Evolutionary conservation across 768 basidiomycete species (phyloP).

Genomic region (Lactarius trivialis): DNA sequence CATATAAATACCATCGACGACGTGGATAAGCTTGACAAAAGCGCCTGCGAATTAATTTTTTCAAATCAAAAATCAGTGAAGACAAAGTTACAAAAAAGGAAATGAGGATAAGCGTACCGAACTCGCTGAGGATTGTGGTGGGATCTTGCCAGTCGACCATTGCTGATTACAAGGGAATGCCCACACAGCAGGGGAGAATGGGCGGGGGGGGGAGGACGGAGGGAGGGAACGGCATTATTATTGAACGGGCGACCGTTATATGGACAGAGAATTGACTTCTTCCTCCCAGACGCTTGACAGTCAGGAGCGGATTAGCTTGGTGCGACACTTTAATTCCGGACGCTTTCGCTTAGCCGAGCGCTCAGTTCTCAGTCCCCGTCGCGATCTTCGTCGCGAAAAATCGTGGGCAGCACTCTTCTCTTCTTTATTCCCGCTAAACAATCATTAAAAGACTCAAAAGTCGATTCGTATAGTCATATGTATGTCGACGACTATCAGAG

Average conservation of each 20-base stretch:
- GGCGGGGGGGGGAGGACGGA: not conserved
- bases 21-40: constrained; percentile 18
- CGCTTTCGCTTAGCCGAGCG: not conserved
- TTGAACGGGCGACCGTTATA: not conserved
- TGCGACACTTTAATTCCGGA: not conserved
- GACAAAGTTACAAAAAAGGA: not conserved
- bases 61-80: no score
- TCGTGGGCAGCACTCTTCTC: not conserved
- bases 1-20: constrained; percentile 20
- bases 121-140: not conserved
- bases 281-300: not conserved
- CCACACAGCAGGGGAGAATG: not conserved
- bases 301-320: not conserved
- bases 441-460: not conserved
- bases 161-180: not conserved
- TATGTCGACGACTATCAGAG: not conserved
- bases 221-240: not conserved
- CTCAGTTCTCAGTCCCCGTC: not conserved
- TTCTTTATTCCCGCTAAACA: not conserved
- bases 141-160: constrained; percentile 23
- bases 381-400: not conserved
- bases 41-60: not conserved
- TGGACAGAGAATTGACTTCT: not conserved
- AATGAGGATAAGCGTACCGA: not conserved
- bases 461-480: not conserved